phyloP scores from a whole-genome alignment of 768 basidiomycete species.

The Trametes villosa region DNA sequence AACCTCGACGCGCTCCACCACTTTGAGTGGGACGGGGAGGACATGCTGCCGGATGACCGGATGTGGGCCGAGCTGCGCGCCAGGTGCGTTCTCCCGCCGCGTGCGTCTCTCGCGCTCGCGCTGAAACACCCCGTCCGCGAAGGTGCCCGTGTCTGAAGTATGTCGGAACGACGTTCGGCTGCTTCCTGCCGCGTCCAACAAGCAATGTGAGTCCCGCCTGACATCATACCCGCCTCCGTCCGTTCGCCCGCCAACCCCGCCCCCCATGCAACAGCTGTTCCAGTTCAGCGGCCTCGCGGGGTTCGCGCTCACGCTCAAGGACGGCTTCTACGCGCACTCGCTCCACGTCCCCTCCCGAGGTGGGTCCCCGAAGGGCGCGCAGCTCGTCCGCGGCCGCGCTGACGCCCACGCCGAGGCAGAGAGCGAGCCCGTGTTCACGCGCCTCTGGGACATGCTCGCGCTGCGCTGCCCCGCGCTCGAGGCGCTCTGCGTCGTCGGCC shows the following conservation, averaged over 20 bases:
- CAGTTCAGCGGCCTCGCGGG: constrained; percentile 66
- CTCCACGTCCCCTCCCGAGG: constrained; percentile 61
- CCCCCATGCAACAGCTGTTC: constrained; percentile 52
- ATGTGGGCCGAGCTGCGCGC: constrained; percentile 79
- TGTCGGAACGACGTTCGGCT: constrained; percentile 65
- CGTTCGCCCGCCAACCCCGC: not conserved
- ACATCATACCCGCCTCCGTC: constrained; percentile 9
- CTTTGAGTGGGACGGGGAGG: constrained; percentile 75
- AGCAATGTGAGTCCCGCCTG: constrained; percentile 58
- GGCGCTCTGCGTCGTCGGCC: constrained; percentile 61
- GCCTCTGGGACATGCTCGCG: constrained; percentile 75
- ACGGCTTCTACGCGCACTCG: constrained; percentile 66
- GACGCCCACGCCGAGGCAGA: constrained; percentile 32
- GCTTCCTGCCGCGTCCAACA: constrained; percentile 55
- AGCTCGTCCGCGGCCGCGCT: constrained; percentile 6
- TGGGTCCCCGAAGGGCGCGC: constrained; percentile 35
- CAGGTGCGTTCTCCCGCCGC: constrained; percentile 49
- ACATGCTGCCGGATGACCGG: constrained; percentile 63
- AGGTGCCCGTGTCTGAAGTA: constrained; percentile 72
- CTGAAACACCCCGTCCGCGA: not conserved
- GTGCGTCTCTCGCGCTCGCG: not conserved
- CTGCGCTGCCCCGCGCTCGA: constrained; percentile 66
- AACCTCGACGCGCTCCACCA: constrained; percentile 64
- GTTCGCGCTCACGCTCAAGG: constrained; percentile 64
- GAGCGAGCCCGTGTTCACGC: constrained; percentile 55